A percentile compares a stretch with the other conserved stretches of the same genome.
Evolutionary conservation across 2,329 filamentous ascomycete species (phyloP).

Genomic region (Monilinia vaccinii-corymbosi): DNA sequence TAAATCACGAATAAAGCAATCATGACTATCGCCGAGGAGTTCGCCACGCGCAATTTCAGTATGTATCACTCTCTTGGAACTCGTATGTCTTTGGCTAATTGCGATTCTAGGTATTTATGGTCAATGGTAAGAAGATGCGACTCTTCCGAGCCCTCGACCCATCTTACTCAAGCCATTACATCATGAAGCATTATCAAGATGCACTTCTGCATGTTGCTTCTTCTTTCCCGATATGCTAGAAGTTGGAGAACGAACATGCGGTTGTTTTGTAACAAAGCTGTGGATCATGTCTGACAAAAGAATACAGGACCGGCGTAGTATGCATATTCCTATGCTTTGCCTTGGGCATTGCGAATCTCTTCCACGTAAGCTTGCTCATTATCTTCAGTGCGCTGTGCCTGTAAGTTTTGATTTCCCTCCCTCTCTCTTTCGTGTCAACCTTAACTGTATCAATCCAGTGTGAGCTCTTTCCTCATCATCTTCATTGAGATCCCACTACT

Average conservation of each 20-base stretch:
- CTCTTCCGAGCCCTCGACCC: conserved; percentile 3
- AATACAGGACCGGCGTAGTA: conserved; percentile 55
- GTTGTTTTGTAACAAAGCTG: not conserved
- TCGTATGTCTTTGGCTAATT: conserved; percentile 17
- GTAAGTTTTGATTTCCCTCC: conserved; percentile 33
- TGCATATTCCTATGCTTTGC: conserved; percentile 65
- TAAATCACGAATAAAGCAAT: conserved; percentile 32
- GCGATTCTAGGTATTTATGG: conserved; percentile 55
- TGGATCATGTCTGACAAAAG: conserved; percentile 14
- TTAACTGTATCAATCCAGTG: conserved; percentile 36
- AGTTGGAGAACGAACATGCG: not conserved
- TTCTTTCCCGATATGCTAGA: not conserved
- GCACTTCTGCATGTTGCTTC: not conserved
- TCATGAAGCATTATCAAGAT: conserved; percentile 1
- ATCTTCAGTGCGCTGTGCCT: conserved; percentile 41
- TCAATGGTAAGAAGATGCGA: conserved; percentile 53
- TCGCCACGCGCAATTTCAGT: conserved; percentile 68
- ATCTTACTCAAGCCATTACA: not conserved
- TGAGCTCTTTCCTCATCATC: conserved; percentile 63
- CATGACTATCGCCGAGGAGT: conserved; percentile 65
- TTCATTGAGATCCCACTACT: conserved; percentile 90
- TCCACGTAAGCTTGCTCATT: conserved; percentile 41
- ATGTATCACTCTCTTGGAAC: conserved; percentile 30
- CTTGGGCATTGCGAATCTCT: conserved; percentile 59
- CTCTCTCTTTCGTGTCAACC: not conserved